Evolutionary conservation across 345 rosid species (phyloP), one percentile per base, ranked within the genome.

Genomic region (Eucalyptus lansdowneana): DNA sequence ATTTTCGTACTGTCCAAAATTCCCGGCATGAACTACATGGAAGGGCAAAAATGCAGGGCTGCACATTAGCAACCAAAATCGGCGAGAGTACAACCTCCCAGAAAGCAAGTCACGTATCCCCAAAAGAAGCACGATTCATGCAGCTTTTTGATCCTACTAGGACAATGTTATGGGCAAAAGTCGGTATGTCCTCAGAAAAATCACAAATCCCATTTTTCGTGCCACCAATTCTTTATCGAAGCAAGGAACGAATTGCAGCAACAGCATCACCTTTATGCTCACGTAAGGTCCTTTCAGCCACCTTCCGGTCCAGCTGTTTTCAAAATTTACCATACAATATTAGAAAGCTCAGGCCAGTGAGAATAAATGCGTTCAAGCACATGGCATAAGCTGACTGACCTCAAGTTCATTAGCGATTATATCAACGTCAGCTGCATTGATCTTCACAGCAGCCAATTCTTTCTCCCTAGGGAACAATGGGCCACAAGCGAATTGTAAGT

Each of bases 231-330:
- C 62, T 90, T 92, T 92, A 87, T 91, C 88, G 95, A 91, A 98
- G 98, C 93, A 98, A 90, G 87, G 93, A 94, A 42, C 97, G 94
- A 83, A 97, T 96, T 5, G 99, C 98, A 91, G 99, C 96, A 85
- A 98, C 98, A 5, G 99, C 99, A 90, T 95, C 97, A 9, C 99
- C 99, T 89, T 98, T 98, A 93, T 96, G 98, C 94, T 98, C 99
- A 9, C 99, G 94, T 54, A 96, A 92, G 83, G 99, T 97, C 92
- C 97, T 96, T 94, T 97, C 99, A 47, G 96, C 99, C 44, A 98
- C 95, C 91, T 93, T 96, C 92, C 93, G 97, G 90, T 97, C 99
- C 95, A 97, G 90, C 99, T 97, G 93, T 83, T 90, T 76, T 42
- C 91, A 29, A 58, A 27, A 86, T 65, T 81, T 88, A 87, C 34